Evolutionary conservation across 306 rosid genomes (phyloP), one percentile per base, ranked within the genome.

Genomic region (Macrotyloma uniflorum): DNA sequence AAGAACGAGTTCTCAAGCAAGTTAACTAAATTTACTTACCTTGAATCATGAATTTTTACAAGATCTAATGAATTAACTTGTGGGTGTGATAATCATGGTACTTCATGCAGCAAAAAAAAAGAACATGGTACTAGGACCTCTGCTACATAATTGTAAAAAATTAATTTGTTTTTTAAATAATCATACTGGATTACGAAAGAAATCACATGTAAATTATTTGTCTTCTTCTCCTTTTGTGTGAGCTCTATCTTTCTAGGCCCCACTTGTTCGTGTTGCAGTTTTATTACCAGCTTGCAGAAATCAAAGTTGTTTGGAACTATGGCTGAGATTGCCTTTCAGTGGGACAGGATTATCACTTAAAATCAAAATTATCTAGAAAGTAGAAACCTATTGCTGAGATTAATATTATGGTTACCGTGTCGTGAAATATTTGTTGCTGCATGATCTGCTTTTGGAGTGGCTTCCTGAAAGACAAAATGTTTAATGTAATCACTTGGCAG

Each of bases 401-500:
- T 18, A 19, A 26, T 28, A 9, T 12, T 8, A 20, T 22, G 14
- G 20, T 24, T 76, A 33, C 23, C 8, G 12, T 65, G 19, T 28
- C 6, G 6, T 19, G 8, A 24, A 23, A 32, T 35, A 35, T 38
- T 62, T 33, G 12, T 59, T 30, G 30, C 46, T 28, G 66, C 50
- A 13, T 18, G 49, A 30, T 59, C 30, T 53, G 5, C 46, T 20
- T 2, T 5, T 24, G n/a, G n/a, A n/a, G n/a, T 62, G 20, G n/a
- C 55, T 5, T 47, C 20, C 10, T 43, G 45, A 40, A 58, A 54
- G 20, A 43, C 80, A 42, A 28, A 70, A 30, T 67, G 77, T 72
- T 42, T 24, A 23, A 63, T 23, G 58, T 64, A n/a, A 78, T 47
- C 5, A 18, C 47, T 40, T 30, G 72, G 49, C 86, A 92, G 96